Base-by-base conservation (phyloP, 1,139 yeast species). In the Suhomyces bokatorum region DNA sequence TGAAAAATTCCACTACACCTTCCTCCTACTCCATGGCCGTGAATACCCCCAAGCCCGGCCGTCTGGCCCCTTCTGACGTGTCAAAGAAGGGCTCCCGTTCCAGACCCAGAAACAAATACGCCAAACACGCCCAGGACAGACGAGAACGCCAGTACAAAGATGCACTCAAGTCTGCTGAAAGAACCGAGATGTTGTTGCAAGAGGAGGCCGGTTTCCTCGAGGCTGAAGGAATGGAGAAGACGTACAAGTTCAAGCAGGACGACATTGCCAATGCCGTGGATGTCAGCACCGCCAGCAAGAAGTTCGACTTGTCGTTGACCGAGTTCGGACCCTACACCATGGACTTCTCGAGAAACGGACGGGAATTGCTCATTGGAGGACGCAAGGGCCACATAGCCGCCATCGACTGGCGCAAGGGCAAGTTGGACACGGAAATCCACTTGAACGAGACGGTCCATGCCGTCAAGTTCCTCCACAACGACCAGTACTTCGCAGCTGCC, bases 401-500 rank as follows among this genome's bases (percentile, higher is more conserved):
- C 4, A 85, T 95, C 72, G 97, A 95, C 67, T 95, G 99, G 98
- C 81, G 95, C 62, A 81, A 83, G 37, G 98, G 99, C 11, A 73
- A 71, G 37, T 69, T 93, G 37, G 85, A 81, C 47, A 83, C 95
- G 43, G 99, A 95, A 63, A 66, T 95, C 44, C 82, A 88, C 59
- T 72, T 95, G 24, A 85, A 86, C 56, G 99, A 95, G 66, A 89
- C 98, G 0, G 88, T 90, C 9, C 80, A 88, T 59, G 95, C 91
- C 1, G 97, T 91, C 33, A 87, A 90, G 58, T 90, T 85, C 69
- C 73, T 95, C 51, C 97, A 93, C 59, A 89, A 86, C 60, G 96
- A 90, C 59, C 97, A 91, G 66, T 90, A 77, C 64, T 91, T 88
- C 69, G 99, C 99, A 0, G 97, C 85, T 13, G 99, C 99, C 1